Evolutionary conservation across 2,329 filamentous ascomycete genomes (phyloP).

Genomic region (Paramyrothecium roridum): DNA sequence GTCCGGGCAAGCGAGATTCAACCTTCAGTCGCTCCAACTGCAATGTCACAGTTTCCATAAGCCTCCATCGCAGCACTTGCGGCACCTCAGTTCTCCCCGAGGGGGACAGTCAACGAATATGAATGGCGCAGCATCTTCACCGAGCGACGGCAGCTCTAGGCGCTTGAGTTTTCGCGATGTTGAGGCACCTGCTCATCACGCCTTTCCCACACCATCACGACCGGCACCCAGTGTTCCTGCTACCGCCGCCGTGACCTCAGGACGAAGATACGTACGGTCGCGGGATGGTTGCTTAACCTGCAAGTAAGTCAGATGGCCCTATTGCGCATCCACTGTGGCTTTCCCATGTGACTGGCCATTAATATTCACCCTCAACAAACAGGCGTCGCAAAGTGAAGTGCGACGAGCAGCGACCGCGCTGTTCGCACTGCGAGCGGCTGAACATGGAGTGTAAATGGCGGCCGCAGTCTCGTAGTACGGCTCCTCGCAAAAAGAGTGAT

Average conservation of each 20-base stretch:
- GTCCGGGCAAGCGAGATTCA: too few relatives aligned
- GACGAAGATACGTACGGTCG: slow-evolving; percentile 19
- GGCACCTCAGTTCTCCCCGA: background rate
- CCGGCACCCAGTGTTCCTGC: background rate
- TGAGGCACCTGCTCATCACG: background rate
- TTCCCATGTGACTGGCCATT: too few relatives aligned
- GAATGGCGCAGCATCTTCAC: background rate
- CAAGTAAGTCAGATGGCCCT: slow-evolving; percentile 29
- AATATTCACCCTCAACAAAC: too few relatives aligned
- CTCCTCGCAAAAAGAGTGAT: slow-evolving; percentile 11
- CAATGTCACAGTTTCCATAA: too few relatives aligned
- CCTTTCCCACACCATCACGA: background rate
- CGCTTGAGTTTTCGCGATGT: background rate
- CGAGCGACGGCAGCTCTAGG: background rate
- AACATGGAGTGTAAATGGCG: slow-evolving; percentile 51
- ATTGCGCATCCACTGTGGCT: background rate
- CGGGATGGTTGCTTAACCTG: slow-evolving; percentile 38
- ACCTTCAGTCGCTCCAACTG: too few relatives aligned
- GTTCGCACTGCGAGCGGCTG: slow-evolving; percentile 48
- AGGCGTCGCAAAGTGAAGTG: slow-evolving; percentile 48
- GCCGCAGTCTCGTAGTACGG: slow-evolving; percentile 22
- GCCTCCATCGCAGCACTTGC: too few relatives aligned
- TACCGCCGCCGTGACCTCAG: slow-evolving; percentile 6
- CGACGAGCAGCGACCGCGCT: slow-evolving; percentile 47
- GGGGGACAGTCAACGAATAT: background rate